These are phyloP conservation scores for Keithomyces neogunnii DNA, from an alignment of 2,329 filamentous ascomycete species.

Conservation along the genomic window DNA sequence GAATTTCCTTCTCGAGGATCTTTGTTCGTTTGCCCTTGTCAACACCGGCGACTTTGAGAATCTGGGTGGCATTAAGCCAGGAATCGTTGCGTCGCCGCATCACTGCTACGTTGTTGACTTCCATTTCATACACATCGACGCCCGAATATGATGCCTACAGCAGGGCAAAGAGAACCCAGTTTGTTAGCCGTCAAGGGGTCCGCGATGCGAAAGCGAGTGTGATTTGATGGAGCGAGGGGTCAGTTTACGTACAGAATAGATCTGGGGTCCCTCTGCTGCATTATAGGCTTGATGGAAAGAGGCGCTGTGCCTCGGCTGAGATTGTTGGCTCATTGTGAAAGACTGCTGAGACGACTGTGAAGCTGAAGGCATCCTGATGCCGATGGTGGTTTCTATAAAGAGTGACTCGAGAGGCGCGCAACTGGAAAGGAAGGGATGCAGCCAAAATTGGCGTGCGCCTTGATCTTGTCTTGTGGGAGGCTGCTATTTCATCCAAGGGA, in stretches of 20 bases:
- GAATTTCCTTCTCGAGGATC: conserved; percentile 94
- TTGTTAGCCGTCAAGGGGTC: neutral
- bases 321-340: conserved; percentile 48
- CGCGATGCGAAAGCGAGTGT: neutral
- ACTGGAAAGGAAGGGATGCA: no score
- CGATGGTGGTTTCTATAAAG: neutral
- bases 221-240: neutral
- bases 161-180: neutral
- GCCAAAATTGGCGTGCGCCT: neutral
- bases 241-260: conserved; percentile 48
- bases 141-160: conserved; percentile 79
- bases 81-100: conserved; percentile 94
- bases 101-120: conserved; percentile 84
- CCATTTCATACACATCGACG: conserved; percentile 97
- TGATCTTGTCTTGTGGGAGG: conserved; percentile 1
- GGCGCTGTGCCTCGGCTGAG: conserved; percentile 30
- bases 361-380: conserved; percentile 27
- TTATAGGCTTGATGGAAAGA: conserved; percentile 28
- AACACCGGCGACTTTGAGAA: conserved; percentile 92
- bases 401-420: neutral
- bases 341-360: conserved; percentile 48
- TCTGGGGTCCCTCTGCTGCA: conserved; percentile 40
- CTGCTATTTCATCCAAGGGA: neutral
- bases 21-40: conserved; percentile 98
- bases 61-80: conserved; percentile 97